Evolutionary conservation across 345 rosid genomes (phyloP).

Genomic region (Erysimum cheiranthoides): DNA sequence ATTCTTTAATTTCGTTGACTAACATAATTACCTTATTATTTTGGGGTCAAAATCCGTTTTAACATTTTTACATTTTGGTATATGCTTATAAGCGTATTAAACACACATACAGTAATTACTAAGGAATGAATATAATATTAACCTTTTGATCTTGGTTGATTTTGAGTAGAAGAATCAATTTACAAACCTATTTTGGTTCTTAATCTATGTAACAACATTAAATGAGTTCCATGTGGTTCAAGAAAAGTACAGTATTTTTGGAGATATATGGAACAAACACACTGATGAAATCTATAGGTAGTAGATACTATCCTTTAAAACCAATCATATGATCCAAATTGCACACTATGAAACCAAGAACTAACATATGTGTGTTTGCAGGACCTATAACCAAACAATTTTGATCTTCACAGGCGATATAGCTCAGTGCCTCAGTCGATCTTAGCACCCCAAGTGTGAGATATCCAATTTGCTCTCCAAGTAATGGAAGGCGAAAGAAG

Average conservation of each 20-base stretch:
- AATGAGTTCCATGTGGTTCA: background rate
- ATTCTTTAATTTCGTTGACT: too few species aligned
- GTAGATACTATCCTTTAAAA: background rate
- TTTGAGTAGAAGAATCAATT: too few species aligned
- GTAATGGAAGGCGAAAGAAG: conserved; percentile 73
- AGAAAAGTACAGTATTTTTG: background rate
- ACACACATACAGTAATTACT: too few species aligned
- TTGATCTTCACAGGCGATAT: background rate
- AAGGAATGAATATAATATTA: too few species aligned
- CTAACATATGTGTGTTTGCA: background rate
- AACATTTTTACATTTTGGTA: too few species aligned
- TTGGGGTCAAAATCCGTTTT: too few species aligned
- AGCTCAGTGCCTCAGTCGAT: conserved; percentile 60
- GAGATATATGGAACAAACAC: background rate
- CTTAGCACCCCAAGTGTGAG: conserved; percentile 53
- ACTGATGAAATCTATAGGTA: background rate
- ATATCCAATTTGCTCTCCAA: conserved; percentile 84
- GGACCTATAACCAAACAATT: background rate
- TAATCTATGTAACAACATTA: background rate
- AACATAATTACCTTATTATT: too few species aligned
- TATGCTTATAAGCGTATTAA: too few species aligned
- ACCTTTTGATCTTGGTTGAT: too few species aligned
- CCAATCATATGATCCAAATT: background rate
- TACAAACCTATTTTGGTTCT: too few species aligned
- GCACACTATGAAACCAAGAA: conserved; percentile 1